A percentile compares a stretch with the other conserved stretches of the same genome.
phyloP scores from a whole-genome alignment of 352 stramenopile genomes.

The Phytophthora boehmeriae region DNA sequence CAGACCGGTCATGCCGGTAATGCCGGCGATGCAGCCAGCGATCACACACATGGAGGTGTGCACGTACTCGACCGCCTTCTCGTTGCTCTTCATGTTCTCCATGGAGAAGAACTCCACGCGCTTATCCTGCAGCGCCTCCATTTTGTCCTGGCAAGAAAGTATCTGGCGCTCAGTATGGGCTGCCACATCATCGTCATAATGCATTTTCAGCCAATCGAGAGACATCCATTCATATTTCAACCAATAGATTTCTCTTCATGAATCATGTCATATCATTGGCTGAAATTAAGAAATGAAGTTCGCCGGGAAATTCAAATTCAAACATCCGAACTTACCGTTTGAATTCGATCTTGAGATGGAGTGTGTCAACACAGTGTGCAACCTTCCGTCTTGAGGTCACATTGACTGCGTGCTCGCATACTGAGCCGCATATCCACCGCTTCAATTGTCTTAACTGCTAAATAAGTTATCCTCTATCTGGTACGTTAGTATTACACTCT shows the following conservation, averaged over 20 bases:
- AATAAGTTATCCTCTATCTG: not conserved
- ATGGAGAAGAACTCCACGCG: slow-evolving; percentile 89
- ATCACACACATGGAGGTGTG: slow-evolving; percentile 88
- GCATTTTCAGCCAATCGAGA: no score
- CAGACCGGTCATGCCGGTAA: slow-evolving; percentile 79
- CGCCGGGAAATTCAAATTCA: slow-evolving; percentile 24
- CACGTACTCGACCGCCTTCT: slow-evolving; percentile 76
- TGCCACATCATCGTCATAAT: no score
- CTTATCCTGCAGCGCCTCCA: slow-evolving; percentile 74
- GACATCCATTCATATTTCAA: no score
- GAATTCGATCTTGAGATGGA: slow-evolving; percentile 12
- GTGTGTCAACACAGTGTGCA: slow-evolving; percentile 22
- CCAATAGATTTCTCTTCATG: no score
- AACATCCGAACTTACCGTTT: slow-evolving; percentile 37
- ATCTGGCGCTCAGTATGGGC: not conserved
- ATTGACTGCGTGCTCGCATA: not conserved
- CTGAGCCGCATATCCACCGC: not conserved
- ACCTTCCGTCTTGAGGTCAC: slow-evolving; percentile 28
- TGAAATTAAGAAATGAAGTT: not conserved
- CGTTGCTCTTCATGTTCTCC: slow-evolving; percentile 87
- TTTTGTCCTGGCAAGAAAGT: slow-evolving; percentile 18
- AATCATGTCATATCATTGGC: not conserved
- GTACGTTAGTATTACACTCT: slow-evolving; percentile 3
- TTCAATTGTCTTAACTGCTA: not conserved
- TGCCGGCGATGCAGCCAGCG: slow-evolving; percentile 79